phyloP scores from a whole-genome alignment of 140 eudicot species.

The Bidens hawaiensis region DNA sequence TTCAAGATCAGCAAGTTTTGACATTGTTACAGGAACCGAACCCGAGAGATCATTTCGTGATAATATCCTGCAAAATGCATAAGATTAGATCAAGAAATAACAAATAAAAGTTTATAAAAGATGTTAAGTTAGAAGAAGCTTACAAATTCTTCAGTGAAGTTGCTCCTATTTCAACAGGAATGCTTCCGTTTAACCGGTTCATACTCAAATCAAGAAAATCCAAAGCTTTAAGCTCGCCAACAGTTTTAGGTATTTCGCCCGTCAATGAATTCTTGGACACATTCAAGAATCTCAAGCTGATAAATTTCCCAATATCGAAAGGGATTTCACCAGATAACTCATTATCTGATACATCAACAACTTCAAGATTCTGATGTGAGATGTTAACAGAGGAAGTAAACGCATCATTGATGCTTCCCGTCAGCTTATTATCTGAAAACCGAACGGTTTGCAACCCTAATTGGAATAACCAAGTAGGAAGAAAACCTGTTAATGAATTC shows the following conservation, averaged over 20 bases:
- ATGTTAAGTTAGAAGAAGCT: conserved; percentile 22
- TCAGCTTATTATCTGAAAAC: conserved; percentile 53
- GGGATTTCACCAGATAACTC: conserved; percentile 61
- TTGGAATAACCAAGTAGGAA: conserved; percentile 71
- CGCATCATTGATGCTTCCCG: conserved; percentile 47
- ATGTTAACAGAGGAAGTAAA: conserved; percentile 38
- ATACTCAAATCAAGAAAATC: conserved; percentile 62
- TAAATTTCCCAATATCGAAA: conserved; percentile 47
- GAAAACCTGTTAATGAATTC: conserved; percentile 51
- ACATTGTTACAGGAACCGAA: conserved; percentile 49
- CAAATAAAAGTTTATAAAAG: conserved; percentile 16
- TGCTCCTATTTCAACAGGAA: conserved; percentile 64
- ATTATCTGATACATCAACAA: conserved; percentile 65
- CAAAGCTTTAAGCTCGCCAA: conserved; percentile 51
- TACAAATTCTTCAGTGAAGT: conserved; percentile 54
- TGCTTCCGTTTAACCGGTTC: conserved; percentile 59
- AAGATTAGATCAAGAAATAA: background rate
- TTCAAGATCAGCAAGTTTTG: conserved; percentile 57
- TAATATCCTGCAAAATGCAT: conserved; percentile 46
- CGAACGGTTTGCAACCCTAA: conserved; percentile 47
- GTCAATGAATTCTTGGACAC: conserved; percentile 46
- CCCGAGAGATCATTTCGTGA: conserved; percentile 59
- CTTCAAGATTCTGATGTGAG: conserved; percentile 53
- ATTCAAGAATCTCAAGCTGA: conserved; percentile 49
- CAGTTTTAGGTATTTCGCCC: conserved; percentile 54